Percentiles rank a stretch among this genome's conserved stretches.
These are phyloP conservation scores for Plasmodium fragile DNA, from an alignment of 169 alveolate genomes.

Conservation along the genomic window DNA sequence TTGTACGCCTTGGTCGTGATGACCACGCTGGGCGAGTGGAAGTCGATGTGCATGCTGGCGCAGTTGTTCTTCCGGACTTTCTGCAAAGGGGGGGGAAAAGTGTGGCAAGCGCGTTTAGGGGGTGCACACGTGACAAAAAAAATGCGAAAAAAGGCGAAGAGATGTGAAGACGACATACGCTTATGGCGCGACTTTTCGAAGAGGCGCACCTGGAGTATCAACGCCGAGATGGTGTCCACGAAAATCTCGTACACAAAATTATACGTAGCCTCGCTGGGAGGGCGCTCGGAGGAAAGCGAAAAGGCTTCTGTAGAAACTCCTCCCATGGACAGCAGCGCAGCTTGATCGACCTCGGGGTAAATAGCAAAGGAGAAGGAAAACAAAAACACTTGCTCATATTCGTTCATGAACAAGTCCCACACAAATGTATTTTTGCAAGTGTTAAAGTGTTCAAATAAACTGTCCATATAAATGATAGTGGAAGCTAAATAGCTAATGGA, in stretches of 20 bases:
- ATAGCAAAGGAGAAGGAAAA: conserved; percentile 44
- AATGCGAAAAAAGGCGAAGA: not conserved
- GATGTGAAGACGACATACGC: not conserved
- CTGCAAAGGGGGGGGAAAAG: not conserved
- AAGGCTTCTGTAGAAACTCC: conserved; percentile 36
- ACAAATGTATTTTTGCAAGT: conserved; percentile 8
- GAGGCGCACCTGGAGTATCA: conserved; percentile 38
- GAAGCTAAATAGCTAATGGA: conserved; percentile 18
- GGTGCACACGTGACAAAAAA: not conserved
- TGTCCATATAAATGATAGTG: conserved; percentile 28
- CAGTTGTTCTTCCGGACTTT: not conserved
- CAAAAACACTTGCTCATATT: conserved; percentile 9
- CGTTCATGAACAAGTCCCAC: conserved; percentile 58
- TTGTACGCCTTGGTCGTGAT: conserved; percentile 70
- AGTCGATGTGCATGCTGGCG: conserved; percentile 15
- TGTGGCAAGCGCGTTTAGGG: not conserved
- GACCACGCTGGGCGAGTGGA: conserved; percentile 74
- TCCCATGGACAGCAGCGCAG: conserved; percentile 25
- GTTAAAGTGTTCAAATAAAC: conserved; percentile 45
- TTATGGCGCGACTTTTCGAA: not conserved
- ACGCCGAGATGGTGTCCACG: conserved; percentile 31
- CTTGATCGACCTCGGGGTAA: not conserved
- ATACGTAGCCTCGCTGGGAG: not conserved
- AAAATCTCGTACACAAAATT: conserved; percentile 45
- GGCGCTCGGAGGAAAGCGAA: not conserved